Conservation (phyloP, 2,329 filamentous ascomycete species). For the Beauveria pseudobassiana region DNA sequence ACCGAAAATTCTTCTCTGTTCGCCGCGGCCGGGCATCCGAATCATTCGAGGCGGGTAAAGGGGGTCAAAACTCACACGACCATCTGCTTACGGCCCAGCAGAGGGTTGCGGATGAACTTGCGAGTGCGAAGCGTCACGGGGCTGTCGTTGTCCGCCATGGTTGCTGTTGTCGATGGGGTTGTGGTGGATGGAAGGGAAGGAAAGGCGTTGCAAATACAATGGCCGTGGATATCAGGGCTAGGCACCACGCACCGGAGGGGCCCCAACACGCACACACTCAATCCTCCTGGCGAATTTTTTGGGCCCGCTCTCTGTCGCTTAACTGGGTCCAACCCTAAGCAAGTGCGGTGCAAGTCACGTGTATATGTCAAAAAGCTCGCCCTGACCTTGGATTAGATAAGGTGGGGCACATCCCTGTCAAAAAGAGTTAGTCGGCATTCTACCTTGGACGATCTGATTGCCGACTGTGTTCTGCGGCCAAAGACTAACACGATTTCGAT, state of each 20-base stretch:
- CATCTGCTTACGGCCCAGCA: constrained; percentile 98
- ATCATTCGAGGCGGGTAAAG: constrained; percentile 12
- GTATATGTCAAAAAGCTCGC: neutral
- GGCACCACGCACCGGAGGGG: constrained; percentile 14
- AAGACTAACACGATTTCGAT: neutral
- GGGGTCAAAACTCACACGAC: constrained; percentile 72
- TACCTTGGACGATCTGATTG: neutral
- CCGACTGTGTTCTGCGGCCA: neutral
- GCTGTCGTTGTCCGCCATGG: constrained; percentile 78
- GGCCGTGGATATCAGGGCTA: constrained; percentile 13
- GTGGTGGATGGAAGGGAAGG: constrained; percentile 17
- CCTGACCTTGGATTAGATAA: neutral
- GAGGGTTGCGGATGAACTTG: constrained; percentile 99
- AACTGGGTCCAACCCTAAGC: constrained; percentile 41
- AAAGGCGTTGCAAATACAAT: constrained; percentile 4
- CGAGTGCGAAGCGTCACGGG: constrained; percentile 87
- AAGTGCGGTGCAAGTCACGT: constrained; percentile 8
- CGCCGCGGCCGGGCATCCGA: neutral
- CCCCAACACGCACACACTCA: constrained; percentile 6
- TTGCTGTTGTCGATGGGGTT: constrained; percentile 41
- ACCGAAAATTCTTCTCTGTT: constrained; percentile 8
- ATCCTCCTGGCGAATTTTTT: constrained; percentile 18
- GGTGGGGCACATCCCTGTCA: neutral
- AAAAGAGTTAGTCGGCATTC: neutral
- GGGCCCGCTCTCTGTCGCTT: constrained; percentile 27